Percentiles rank a stretch among this genome's conserved stretches.
phyloP scores from a whole-genome alignment of 78 protist genomes.

The Guillardia theta region DNA sequence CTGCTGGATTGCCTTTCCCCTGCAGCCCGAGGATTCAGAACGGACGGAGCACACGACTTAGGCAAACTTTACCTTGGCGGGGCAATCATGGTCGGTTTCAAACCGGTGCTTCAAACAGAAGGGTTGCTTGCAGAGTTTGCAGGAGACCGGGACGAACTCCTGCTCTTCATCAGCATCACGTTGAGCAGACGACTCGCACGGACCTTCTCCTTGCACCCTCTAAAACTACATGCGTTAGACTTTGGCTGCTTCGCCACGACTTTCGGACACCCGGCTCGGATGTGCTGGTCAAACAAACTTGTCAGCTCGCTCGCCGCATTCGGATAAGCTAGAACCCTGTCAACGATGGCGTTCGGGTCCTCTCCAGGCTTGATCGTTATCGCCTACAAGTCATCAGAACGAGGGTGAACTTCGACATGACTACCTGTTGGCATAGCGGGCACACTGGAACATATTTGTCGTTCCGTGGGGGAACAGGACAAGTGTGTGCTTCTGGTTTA shows the following conservation, averaged over 20 bases:
- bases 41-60: neutral
- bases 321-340: no score
- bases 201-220: neutral
- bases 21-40: neutral
- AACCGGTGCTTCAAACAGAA: slow-evolving; percentile 17
- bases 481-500: neutral
- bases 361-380: neutral
- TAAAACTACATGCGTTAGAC: neutral
- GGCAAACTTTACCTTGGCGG: neutral
- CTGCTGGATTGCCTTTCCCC: no score
- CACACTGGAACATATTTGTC: slow-evolving; percentile 5
- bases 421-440: neutral
- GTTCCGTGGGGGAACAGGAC: neutral
- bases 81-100: slow-evolving; percentile 21
- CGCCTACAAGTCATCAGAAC: neutral
- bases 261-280: neutral
- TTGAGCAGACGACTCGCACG: neutral
- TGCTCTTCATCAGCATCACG: neutral
- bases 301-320: neutral
- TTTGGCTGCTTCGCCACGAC: neutral
- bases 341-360: neutral
- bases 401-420: neutral
- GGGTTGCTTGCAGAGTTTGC: slow-evolving; percentile 23
- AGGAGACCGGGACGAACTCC: slow-evolving; percentile 1
- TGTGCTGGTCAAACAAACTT: neutral